These are phyloP conservation scores for Colletotrichum shisoi DNA, from an alignment of 2,329 filamentous ascomycete genomes.

Conservation along the genomic window DNA sequence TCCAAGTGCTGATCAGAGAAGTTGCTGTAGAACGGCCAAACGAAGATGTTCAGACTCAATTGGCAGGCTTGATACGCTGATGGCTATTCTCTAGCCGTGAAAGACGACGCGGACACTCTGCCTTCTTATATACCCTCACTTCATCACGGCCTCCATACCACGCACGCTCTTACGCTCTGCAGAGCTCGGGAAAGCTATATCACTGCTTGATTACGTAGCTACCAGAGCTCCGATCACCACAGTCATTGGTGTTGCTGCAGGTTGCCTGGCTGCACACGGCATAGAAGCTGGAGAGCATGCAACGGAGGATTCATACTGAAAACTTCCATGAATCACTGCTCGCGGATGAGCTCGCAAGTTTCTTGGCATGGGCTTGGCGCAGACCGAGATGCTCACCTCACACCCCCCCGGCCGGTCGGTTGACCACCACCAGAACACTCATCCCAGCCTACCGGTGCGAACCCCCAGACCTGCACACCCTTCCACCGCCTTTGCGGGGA, in stretches of 20 bases:
- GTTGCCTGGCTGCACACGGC: slow-evolving; percentile 4
- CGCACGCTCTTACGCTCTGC: no score
- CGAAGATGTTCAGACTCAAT: not conserved
- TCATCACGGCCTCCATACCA: not conserved
- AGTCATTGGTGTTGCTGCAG: not conserved
- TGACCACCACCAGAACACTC: not conserved
- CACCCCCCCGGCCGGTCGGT: not conserved
- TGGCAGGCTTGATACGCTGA: not conserved
- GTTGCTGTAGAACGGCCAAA: not conserved
- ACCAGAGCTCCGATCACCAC: slow-evolving; percentile 3
- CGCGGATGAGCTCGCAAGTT: slow-evolving; percentile 18
- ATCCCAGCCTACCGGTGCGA: slow-evolving; percentile 14
- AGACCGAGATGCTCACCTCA: not conserved
- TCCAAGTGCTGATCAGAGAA: not conserved
- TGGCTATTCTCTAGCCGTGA: not conserved
- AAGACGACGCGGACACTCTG: not conserved
- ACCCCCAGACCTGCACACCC: slow-evolving; percentile 5
- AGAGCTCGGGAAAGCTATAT: slow-evolving; percentile 21
- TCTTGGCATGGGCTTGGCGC: slow-evolving; percentile 36
- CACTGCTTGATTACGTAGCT: slow-evolving; percentile 27
- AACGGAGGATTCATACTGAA: slow-evolving; percentile 23
- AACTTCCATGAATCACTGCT: slow-evolving; percentile 35
- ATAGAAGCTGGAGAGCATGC: slow-evolving; percentile 14
- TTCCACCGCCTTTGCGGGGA: slow-evolving; percentile 15
- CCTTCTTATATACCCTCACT: not conserved